phyloP scores from a whole-genome alignment of 2,329 filamentous ascomycete genomes.

The Neofusicoccum sp. region DNA sequence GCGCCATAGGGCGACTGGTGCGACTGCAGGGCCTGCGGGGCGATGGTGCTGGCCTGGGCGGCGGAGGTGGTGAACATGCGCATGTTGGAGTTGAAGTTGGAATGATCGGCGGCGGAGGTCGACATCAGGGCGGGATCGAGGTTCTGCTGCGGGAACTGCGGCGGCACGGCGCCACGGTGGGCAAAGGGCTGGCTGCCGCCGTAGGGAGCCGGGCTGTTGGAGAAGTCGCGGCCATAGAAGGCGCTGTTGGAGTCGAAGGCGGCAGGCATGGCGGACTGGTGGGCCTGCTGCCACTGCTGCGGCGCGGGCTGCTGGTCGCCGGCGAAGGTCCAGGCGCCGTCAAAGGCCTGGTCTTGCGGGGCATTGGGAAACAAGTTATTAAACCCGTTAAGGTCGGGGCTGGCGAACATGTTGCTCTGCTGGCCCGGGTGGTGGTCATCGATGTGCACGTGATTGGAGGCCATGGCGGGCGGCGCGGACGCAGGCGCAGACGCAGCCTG shows the following conservation, averaged over 20 bases:
- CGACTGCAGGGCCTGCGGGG: constrained; percentile 20
- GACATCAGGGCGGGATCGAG: constrained; percentile 23
- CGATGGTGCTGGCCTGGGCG: constrained; percentile 14
- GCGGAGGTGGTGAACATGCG: constrained; percentile 2
- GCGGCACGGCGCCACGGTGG: constrained; percentile 15
- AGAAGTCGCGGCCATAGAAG: constrained; percentile 24
- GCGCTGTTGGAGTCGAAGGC: constrained; percentile 19
- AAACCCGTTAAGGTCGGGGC: constrained; percentile 6
- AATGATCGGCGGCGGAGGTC: not conserved
- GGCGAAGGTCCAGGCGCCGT: constrained; percentile 8
- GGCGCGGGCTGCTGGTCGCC: constrained; percentile 2
- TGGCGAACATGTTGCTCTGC: constrained; percentile 16
- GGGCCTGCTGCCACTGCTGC: constrained; percentile 21
- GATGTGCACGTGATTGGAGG: constrained; percentile 22
- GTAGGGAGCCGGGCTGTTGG: constrained; percentile 22
- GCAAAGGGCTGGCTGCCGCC: constrained; percentile 12
- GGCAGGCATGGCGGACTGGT: constrained; percentile 19
- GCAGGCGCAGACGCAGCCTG: not conserved
- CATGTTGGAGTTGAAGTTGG: constrained; percentile 16
- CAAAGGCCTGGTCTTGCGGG: constrained; percentile 29
- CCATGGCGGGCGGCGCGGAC: constrained; percentile 4
- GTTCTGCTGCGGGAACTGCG: constrained; percentile 18
- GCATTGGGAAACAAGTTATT: constrained; percentile 24
- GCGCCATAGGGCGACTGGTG: constrained; percentile 11
- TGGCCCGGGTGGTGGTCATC: constrained; percentile 18